Evolutionary conservation across 1,284 basidiomycete genomes (phyloP), one percentile per base, ranked within the genome.

Genomic region (Stereum hirsutum): DNA sequence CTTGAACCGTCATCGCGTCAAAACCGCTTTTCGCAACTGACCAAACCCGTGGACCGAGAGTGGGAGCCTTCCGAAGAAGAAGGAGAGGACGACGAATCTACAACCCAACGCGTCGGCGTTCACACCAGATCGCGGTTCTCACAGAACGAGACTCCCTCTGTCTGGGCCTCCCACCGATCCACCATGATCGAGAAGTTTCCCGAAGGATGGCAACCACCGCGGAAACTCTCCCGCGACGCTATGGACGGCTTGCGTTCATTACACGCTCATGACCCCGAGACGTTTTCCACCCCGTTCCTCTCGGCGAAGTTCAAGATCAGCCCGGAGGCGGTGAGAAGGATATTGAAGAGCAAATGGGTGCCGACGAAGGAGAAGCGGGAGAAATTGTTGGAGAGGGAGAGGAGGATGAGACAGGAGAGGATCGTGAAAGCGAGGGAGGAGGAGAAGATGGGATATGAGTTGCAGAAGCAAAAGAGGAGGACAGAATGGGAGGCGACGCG

Each of bases 211-310:
- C 67, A 72, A 40, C 92, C 92, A 6, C 85, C 85, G 37, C 84
- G 81, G 54, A 92, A 89, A 59, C 62, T 96, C 43, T 91, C 89
- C n/a, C 77, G 87, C 46, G 84, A 90, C 48, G 89, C 90, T 24
- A 96, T 96, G 91, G 83, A 87, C 45, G 82, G 82, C 24, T 58
- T 96, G 48, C 79, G 88, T 28, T 69, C 78, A 40, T 66, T 96
- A 49, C 77, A 94, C 60, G 59, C 64, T 30, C 60, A 79, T 37
- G 81, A 95, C 57, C 83, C 85, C 4, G 68, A 69, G 39, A 72
- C 64, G 26, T 92, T 87, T 63, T 74, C 74, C 21, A 84, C 81
- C 12, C 72, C 80, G 15, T 63, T 81, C 0, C 77, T 96, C 14
- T 80, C 88, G 17, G 72, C 82, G 46, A 77, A 78, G 55, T 96